Percentiles rank a stretch among this genome's conserved stretches.
Conservation (phyloP, 225 moss, liverwort and hornwort species). For the Marchantia polymorpha region DNA sequence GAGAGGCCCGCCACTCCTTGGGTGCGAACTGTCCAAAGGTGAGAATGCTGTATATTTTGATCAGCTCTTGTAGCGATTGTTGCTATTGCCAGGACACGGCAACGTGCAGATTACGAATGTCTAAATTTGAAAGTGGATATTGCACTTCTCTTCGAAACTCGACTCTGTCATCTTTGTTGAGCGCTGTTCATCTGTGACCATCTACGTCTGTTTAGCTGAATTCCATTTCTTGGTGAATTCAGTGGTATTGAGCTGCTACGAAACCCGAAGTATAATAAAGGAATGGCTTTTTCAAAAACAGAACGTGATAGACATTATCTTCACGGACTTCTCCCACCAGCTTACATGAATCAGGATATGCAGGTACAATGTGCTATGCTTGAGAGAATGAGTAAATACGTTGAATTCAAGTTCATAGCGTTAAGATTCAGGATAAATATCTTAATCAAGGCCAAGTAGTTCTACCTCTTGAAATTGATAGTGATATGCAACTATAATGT, state of each 20-base stretch:
- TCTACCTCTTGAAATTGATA: background rate
- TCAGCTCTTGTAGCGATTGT: background rate
- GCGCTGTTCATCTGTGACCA: background rate
- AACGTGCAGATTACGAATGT: background rate
- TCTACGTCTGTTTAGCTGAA: background rate
- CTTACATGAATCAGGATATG: constrained; percentile 60
- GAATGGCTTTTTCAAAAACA: constrained; percentile 60
- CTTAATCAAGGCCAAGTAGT: background rate
- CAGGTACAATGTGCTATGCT: constrained; percentile 37
- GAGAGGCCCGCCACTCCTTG: constrained; percentile 49
- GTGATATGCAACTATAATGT: background rate
- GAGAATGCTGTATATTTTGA: background rate
- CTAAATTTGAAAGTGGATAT: background rate
- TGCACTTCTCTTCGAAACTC: background rate
- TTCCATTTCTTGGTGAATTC: constrained; percentile 10
- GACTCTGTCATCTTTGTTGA: background rate
- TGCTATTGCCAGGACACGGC: background rate
- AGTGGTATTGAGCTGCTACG: constrained; percentile 80
- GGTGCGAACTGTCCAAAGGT: constrained; percentile 53
- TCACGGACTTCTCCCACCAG: constrained; percentile 76
- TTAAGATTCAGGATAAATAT: background rate
- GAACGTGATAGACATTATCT: constrained; percentile 74
- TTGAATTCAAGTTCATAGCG: background rate
- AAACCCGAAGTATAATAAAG: constrained; percentile 83
- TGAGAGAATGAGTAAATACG: background rate